A percentile compares a stretch with the other conserved stretches of the same genome.
Evolutionary conservation across 192 early-diverging fungal genomes (phyloP).

Genomic region (Umbelopsis vinacea): DNA sequence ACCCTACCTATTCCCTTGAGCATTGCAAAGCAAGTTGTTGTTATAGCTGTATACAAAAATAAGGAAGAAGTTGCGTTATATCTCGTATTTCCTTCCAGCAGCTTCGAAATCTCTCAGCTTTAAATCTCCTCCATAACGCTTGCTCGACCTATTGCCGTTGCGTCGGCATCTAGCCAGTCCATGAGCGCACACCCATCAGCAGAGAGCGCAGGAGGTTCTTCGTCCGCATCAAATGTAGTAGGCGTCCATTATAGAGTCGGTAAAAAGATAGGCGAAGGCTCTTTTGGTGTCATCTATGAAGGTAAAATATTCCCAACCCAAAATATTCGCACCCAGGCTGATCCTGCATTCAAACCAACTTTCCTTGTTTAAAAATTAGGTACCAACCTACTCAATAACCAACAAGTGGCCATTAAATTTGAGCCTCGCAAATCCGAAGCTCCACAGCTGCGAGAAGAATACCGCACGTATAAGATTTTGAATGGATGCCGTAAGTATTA

Average conservation of each 20-base stretch:
- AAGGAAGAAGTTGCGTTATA: too few relatives aligned
- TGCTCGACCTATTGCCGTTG: conserved; percentile 17
- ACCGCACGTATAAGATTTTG: conserved; percentile 93
- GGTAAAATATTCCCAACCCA: conserved; percentile 57
- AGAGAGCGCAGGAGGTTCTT: neutral
- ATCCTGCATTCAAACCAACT: neutral
- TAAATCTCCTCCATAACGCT: conserved; percentile 18
- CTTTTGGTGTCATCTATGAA: conserved; percentile 99
- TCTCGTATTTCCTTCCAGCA: neutral
- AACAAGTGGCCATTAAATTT: conserved; percentile 97
- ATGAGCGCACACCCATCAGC: conserved; percentile 14
- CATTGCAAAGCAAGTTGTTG: neutral
- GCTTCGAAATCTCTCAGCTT: neutral
- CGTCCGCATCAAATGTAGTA: conserved; percentile 76
- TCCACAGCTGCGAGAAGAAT: conserved; percentile 96
- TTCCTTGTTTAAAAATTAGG: conserved; percentile 49
- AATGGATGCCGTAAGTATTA: conserved; percentile 58
- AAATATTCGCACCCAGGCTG: neutral
- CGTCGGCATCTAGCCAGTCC: conserved; percentile 17
- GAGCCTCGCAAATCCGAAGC: conserved; percentile 95
- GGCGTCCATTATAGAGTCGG: conserved; percentile 97
- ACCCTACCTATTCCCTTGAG: neutral
- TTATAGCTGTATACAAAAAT: neutral
- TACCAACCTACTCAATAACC: conserved; percentile 86
- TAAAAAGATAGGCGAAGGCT: conserved; percentile 96